phyloP scores from a whole-genome alignment of 2,329 filamentous ascomycete species.

The Calonectria pseudoturangicola region DNA sequence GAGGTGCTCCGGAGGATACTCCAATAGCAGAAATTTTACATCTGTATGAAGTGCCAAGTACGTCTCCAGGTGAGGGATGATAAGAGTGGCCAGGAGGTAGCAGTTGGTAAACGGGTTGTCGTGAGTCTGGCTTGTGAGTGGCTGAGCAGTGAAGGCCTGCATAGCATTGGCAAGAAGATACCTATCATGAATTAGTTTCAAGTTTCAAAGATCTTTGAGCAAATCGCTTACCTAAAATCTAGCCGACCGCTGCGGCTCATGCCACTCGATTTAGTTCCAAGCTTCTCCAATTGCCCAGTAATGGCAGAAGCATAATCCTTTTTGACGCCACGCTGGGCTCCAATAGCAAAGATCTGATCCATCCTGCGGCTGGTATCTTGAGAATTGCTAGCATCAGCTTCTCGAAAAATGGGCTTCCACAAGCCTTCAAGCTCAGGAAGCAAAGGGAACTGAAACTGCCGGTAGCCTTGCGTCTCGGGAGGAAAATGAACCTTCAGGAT shows the following conservation, averaged over 20 bases:
- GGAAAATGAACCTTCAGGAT: slow-evolving; percentile 72
- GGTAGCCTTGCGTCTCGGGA: slow-evolving; percentile 66
- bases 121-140: slow-evolving; percentile 68
- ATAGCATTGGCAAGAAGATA: slow-evolving; percentile 77
- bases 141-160: slow-evolving; percentile 73
- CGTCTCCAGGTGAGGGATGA: slow-evolving; percentile 77
- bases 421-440: slow-evolving; percentile 69
- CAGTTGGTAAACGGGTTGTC: slow-evolving; percentile 74
- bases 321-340: slow-evolving; percentile 72
- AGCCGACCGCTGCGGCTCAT: slow-evolving; percentile 72
- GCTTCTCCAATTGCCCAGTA: slow-evolving; percentile 71
- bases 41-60: slow-evolving; percentile 73
- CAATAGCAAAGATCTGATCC: slow-evolving; percentile 77
- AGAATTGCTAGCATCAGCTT: slow-evolving; percentile 56
- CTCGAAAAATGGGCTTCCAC: slow-evolving; percentile 72
- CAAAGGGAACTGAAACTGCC: slow-evolving; percentile 68
- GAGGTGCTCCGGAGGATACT: slow-evolving; percentile 75
- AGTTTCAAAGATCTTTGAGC: neutral
- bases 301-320: slow-evolving; percentile 69
- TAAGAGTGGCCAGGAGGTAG: slow-evolving; percentile 72
- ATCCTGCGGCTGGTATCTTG: slow-evolving; percentile 63
- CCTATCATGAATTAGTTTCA: slow-evolving; percentile 58
- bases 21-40: slow-evolving; percentile 74
- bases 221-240: slow-evolving; percentile 72
- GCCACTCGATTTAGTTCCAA: slow-evolving; percentile 71